These are phyloP conservation scores for Suillus occidentalis DNA, from an alignment of 768 basidiomycete species.

Conservation along the genomic window DNA sequence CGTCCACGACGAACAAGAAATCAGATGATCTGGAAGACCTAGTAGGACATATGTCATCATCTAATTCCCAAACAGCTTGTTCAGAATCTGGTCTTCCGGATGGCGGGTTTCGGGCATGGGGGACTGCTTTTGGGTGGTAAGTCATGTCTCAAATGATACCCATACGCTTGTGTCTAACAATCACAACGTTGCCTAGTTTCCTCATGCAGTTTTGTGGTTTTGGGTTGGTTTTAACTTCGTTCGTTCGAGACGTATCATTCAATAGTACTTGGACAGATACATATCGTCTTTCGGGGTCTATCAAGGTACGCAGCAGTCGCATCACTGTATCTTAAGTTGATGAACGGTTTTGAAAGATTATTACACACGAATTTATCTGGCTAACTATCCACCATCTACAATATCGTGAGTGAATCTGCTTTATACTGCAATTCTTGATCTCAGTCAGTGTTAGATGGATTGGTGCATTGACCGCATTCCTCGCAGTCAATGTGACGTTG, in stretches of 20 bases:
- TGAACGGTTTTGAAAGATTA: constrained; percentile 28
- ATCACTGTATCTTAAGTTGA: neutral
- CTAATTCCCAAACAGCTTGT: neutral
- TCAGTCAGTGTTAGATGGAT: constrained; percentile 33
- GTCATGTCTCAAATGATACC: neutral
- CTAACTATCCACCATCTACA: constrained; percentile 25
- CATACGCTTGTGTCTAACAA: neutral
- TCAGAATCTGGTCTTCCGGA: constrained; percentile 5
- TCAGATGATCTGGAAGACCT: neutral
- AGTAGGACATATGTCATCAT: neutral
- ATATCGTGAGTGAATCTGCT: constrained; percentile 24
- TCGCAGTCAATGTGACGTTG: constrained; percentile 37
- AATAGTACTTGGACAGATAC: constrained; percentile 15
- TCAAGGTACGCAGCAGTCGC: constrained; percentile 21
- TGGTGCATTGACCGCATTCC: constrained; percentile 42
- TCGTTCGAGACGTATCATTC: neutral
- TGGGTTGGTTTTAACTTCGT: constrained; percentile 15
- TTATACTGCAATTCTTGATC: constrained; percentile 27
- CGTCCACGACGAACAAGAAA: neutral
- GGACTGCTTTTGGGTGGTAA: constrained; percentile 15
- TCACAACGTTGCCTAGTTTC: constrained; percentile 14
- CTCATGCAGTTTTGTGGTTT: constrained; percentile 30
- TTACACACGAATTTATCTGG: constrained; percentile 30
- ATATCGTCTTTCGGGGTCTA: constrained; percentile 33
- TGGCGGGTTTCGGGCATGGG: constrained; percentile 14